Conservation (phyloP, 495 filamentous ascomycete genomes). For the Penicillium verhagenii region DNA sequence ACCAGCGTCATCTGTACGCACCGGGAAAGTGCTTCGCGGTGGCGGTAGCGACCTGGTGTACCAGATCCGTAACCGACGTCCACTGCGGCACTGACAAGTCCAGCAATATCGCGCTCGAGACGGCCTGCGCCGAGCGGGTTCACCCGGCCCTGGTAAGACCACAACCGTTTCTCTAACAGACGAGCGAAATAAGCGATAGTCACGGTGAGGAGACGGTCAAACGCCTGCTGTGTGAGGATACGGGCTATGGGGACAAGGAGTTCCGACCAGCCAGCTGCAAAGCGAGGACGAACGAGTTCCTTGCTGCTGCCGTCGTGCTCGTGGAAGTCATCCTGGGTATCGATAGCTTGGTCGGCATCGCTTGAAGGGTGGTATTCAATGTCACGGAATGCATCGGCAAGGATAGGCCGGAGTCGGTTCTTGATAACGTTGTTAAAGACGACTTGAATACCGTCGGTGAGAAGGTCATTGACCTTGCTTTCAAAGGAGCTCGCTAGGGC, state of each 20-base stretch:
- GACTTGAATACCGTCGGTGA: conserved; percentile 76
- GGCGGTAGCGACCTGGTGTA: conserved; percentile 56
- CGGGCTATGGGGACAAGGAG: conserved; percentile 79
- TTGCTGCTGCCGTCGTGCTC: conserved; percentile 41
- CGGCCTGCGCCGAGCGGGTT: conserved; percentile 81
- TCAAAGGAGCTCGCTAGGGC: conserved; percentile 69
- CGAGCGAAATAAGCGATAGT: conserved; percentile 71
- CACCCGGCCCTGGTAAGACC: conserved; percentile 76
- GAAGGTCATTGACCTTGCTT: conserved; percentile 73
- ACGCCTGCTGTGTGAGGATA: conserved; percentile 73
- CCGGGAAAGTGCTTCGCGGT: conserved; percentile 76
- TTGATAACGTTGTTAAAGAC: conserved; percentile 88
- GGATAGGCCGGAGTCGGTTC: conserved; percentile 76
- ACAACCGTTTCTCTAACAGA: conserved; percentile 87
- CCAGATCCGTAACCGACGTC: conserved; percentile 53
- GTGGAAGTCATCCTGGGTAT: conserved; percentile 23
- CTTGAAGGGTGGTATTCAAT: conserved; percentile 68
- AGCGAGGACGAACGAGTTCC: conserved; percentile 66
- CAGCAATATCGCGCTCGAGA: conserved; percentile 84
- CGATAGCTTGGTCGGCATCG: conserved; percentile 39
- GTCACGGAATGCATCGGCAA: conserved; percentile 87
- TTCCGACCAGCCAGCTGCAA: conserved; percentile 79
- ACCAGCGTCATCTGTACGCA: conserved; percentile 84
- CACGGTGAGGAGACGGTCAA: conserved; percentile 66
- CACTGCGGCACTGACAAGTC: conserved; percentile 73